Percentiles rank a stretch among this genome's conserved stretches.
Evolutionary conservation across 2,329 filamentous ascomycete genomes (phyloP).

Genomic region (Pyrenophora tritici-repentis): DNA sequence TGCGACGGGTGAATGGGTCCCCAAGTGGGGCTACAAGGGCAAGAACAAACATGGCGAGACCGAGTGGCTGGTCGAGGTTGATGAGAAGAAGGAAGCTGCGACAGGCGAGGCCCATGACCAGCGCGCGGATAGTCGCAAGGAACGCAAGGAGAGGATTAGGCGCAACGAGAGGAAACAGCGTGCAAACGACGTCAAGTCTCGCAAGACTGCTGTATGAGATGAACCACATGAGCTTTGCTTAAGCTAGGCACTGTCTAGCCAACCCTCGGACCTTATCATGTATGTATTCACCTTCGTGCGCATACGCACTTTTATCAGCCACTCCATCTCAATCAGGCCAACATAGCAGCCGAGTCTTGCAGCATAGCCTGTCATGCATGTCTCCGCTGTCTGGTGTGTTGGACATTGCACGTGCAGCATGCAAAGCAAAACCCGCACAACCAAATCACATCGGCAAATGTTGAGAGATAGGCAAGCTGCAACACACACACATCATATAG

Average conservation of each 20-base stretch:
- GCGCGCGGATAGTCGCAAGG: constrained; percentile 65
- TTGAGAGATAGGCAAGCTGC: too few relatives aligned
- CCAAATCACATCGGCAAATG: too few relatives aligned
- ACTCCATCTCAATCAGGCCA: too few relatives aligned
- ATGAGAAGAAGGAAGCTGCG: constrained; percentile 71
- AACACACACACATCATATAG: too few relatives aligned
- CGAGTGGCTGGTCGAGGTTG: constrained; percentile 92
- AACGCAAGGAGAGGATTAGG: constrained; percentile 56
- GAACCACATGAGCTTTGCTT: constrained; percentile 12
- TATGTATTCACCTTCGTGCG: constrained; percentile 15
- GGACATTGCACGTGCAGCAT: too few relatives aligned
- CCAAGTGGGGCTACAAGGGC: constrained; percentile 93
- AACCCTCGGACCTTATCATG: constrained; percentile 21
- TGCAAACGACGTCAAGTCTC: constrained; percentile 67
- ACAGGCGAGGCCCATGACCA: constrained; percentile 62
- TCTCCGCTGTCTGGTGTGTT: too few relatives aligned
- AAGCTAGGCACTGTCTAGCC: constrained; percentile 6
- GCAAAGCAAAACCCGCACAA: too few relatives aligned
- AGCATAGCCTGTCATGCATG: too few relatives aligned
- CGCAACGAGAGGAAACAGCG: constrained; percentile 52
- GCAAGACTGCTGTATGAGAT: constrained; percentile 53
- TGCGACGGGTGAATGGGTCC: constrained; percentile 82
- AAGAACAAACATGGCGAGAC: constrained; percentile 82
- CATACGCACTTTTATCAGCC: too few relatives aligned
- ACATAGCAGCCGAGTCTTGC: too few relatives aligned